phyloP scores from a whole-genome alignment of 2,329 filamentous ascomycete species.

The Aspergillus sp. region DNA sequence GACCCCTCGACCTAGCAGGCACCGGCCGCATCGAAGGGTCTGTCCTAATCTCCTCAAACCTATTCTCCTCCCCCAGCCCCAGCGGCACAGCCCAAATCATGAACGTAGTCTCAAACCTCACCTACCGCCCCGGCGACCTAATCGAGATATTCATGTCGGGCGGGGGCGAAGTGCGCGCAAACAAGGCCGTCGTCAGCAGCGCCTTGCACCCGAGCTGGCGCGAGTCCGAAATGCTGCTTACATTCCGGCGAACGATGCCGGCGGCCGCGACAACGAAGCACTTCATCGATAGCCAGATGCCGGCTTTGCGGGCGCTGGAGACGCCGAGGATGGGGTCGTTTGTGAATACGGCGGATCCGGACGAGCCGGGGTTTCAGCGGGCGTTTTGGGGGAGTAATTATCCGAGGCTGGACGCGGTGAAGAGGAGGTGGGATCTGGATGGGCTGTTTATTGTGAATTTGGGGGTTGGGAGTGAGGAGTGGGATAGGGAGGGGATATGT shows the following conservation, averaged over 20 bases:
- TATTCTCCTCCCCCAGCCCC: not conserved
- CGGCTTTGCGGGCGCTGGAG: not conserved
- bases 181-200: not conserved
- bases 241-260: not conserved
- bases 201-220: not conserved
- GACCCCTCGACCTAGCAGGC: not conserved
- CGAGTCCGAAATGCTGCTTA: not conserved
- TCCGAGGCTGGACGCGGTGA: not conserved
- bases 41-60: not conserved
- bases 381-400: constrained; percentile 41
- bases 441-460: constrained; percentile 27
- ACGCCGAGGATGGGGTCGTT: constrained; percentile 32
- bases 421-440: constrained; percentile 23
- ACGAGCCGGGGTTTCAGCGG: constrained; percentile 41
- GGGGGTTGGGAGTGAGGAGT: constrained; percentile 27
- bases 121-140: not conserved
- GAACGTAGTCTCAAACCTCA: not conserved
- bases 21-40: not conserved
- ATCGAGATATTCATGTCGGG: not conserved
- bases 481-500: constrained; percentile 26
- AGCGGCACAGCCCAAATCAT: not conserved
- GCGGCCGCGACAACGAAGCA: not conserved
- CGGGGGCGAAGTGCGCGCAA: not conserved
- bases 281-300: not conserved
- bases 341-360: constrained; percentile 40